Percentiles rank a stretch among this genome's conserved stretches.
Conservation (phyloP, 2,329 filamentous ascomycete species). For the Pestalotiopsis sp. region DNA sequence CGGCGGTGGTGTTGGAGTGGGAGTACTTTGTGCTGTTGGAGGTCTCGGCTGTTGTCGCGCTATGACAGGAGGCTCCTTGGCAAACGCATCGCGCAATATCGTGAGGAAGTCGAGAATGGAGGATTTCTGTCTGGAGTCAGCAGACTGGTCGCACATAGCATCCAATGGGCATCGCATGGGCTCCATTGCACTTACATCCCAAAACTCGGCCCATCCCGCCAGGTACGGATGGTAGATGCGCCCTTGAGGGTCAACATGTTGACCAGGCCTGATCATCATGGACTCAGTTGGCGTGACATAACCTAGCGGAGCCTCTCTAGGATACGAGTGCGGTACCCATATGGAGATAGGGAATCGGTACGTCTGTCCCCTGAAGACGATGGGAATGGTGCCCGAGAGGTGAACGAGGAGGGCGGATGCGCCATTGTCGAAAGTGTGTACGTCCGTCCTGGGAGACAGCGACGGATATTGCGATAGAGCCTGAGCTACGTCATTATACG, state of each 20-base stretch:
- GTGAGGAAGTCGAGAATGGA: conserved; percentile 80
- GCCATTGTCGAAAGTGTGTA: conserved; percentile 93
- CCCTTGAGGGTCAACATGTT: conserved; percentile 92
- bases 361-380: conserved; percentile 81
- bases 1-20: conserved; percentile 62
- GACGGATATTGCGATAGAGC: conserved; percentile 77
- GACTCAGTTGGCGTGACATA: conserved; percentile 87
- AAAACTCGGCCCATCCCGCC: conserved; percentile 83
- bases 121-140: conserved; percentile 62
- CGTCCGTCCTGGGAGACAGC: conserved; percentile 83
- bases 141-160: neutral
- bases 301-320: conserved; percentile 78
- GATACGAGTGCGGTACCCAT: conserved; percentile 93
- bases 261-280: conserved; percentile 88
- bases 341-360: conserved; percentile 91
- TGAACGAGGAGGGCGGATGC: conserved; percentile 82
- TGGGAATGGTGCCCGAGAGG: conserved; percentile 86
- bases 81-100: conserved; percentile 83
- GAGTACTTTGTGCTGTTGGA: conserved; percentile 29
- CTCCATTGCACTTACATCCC: conserved; percentile 68
- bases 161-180: neutral
- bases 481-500: conserved; percentile 88
- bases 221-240: conserved; percentile 95
- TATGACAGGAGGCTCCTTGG: conserved; percentile 90
- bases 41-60: conserved; percentile 61